Base-by-base conservation (phyloP, 2,329 filamentous ascomycete species). In the Cytospora leucostoma region DNA sequence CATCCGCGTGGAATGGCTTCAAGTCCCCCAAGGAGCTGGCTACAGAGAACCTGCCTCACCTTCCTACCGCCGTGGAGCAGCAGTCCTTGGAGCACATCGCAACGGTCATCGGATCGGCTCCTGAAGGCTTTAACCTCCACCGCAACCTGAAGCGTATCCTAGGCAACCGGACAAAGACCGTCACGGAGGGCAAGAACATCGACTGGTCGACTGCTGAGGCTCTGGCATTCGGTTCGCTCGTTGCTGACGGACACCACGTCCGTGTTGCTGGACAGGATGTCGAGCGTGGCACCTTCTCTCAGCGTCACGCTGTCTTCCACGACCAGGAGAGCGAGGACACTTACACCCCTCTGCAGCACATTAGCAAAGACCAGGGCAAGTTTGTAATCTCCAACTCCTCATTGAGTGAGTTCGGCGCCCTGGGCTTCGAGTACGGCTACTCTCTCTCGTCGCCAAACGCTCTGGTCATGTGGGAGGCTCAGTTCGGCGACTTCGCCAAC, bases 401-500 rank as follows among this genome's bases (percentile, higher is more conserved):
- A 13, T 84, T 88, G 71, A 87, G 84, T 71, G 82, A 88, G 77
- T 85, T 84, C 61, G 83, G 82, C 71, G 90, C 87, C 66, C 91
- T 99, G 67, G 95, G 95, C 60, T 99, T 99, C 76, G 95, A 99
- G 79, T 99, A 99, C 73, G 95, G 95, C 66, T 99, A 99, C 83
- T 99, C 95, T 3, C 82, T 99, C 66, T 96, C 93, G 34, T 98
- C 95, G 35, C 95, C 95, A 63, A 96, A 97, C 75, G 94, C 95
- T 44, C 87, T 99, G 33, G 94, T 99, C 71, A 96, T 99, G 88
- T 99, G 95, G 95, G 95, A 99, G 81, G 95, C 95, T 44, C 95
- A 99, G 79, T 99, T 99, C 73, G 95, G 95, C 83, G 95, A 99
- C 79, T 99, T 99, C 73, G 95, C 95, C 84, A 99, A 99, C 85